These are phyloP conservation scores for Lasiosphaeria miniovina DNA, from an alignment of 495 filamentous ascomycete genomes.

Conservation along the genomic window DNA sequence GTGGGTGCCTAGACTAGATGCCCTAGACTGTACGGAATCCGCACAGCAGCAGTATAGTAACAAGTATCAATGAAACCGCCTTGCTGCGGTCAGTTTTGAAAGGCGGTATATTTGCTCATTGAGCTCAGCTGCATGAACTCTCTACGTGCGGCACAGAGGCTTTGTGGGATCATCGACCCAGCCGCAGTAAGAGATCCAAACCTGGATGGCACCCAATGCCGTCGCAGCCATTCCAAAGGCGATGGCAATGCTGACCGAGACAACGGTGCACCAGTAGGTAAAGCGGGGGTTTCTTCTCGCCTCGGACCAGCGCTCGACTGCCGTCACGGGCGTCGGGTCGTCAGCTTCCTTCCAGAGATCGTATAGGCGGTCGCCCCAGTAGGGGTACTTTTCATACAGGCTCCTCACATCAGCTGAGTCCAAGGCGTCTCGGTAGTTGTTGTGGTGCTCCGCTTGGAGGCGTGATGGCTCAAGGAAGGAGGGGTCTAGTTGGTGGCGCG, in stretches of 20 bases:
- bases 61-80: no score
- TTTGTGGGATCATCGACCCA: slow-evolving; percentile 9
- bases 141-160: slow-evolving; percentile 1
- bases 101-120: no score
- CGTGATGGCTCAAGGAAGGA: slow-evolving; percentile 2
- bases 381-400: slow-evolving; percentile 12
- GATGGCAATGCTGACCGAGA: slow-evolving; percentile 10
- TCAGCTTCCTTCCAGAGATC: slow-evolving; percentile 15
- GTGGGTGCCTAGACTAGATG: no score
- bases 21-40: no score
- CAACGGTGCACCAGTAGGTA: slow-evolving; percentile 16
- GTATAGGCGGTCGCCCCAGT: slow-evolving; percentile 16
- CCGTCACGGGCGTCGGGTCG: slow-evolving; percentile 14
- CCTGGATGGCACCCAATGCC: slow-evolving; percentile 8
- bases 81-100: no score
- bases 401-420: slow-evolving; percentile 6
- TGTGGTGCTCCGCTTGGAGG: slow-evolving; percentile 5
- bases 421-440: slow-evolving; percentile 4
- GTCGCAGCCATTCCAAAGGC: slow-evolving; percentile 16
- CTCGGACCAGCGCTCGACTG: slow-evolving; percentile 16
- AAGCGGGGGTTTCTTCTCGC: slow-evolving; percentile 15
- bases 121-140: no score
- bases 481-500: slow-evolving; percentile 5
- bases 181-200: slow-evolving; percentile 15
- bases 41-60: no score